Evolutionary conservation across 2,329 filamentous ascomycete species (phyloP), one percentile per base, ranked within the genome.

Genomic region (Penicillium sp.): DNA sequence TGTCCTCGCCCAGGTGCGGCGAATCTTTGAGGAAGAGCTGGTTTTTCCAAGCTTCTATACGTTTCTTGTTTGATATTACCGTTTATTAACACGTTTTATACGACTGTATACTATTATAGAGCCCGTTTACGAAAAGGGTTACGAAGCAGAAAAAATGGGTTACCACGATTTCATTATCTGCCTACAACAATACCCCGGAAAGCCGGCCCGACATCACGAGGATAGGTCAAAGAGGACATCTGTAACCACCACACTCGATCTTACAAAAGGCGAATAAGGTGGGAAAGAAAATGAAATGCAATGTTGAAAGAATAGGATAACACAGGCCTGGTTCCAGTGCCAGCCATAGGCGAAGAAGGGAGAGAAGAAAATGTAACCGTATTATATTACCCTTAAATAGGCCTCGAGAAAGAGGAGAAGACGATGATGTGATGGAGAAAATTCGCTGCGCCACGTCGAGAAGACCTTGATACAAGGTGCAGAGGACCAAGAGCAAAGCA

Each of bases 21-120:
- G 93, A 73, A 98, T 99, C 70, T 98, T 99, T 73, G 95, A 99
- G 79, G 95, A 98, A 75, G 95, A 99, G 77, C 95, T 98, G 80
- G 93, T 98, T 65, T 98, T 96, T 80, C 95, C 95, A 49, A 97
- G 93, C 78, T 98, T 96, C 78, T 98, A 94, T 93, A 98, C 94
- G 5, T 61, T 65, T 45, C 56, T 61, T 53, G 49, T 62, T 26
- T 62, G 35, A 47, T 44, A 15, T 29, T 21, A n/a, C 11, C 45
- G 7, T 26, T n/a, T 26, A 26, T 26, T 26, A 26, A 6, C 26
- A 26, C 3, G 26, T 5, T 26, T 26, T 47, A 6, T 47, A 47
- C 45, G 19, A 47, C n/a, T 47, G 23, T 47, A 47, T 26, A 21
- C 6, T 41, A 41, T 41, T 15, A 38, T 38, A 13, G 15, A 11